phyloP scores from a whole-genome alignment of 2,329 filamentous ascomycete species.

The Cytospora leucostoma region DNA sequence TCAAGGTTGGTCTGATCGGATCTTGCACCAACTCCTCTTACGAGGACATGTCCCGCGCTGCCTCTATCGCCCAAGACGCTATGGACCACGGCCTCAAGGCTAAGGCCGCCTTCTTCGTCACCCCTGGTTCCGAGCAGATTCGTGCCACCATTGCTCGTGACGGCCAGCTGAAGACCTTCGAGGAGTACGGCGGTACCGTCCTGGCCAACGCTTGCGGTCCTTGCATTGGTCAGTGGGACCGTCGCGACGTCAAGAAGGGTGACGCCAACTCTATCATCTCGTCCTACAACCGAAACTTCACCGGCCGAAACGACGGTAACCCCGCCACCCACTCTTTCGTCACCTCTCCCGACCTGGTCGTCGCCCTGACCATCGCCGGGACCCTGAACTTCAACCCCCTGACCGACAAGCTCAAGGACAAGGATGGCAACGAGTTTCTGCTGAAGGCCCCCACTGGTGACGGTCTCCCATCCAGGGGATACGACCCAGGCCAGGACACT shows the following conservation, averaged over 20 bases:
- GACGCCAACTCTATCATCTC: conserved; percentile 95
- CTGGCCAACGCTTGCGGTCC: conserved; percentile 94
- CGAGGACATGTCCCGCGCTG: conserved; percentile 90
- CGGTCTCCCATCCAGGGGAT: conserved; percentile 78
- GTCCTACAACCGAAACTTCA: conserved; percentile 99
- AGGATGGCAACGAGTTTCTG: conserved; percentile 94
- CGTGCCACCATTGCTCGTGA: conserved; percentile 89
- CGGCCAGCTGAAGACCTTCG: conserved; percentile 89
- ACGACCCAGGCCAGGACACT: conserved; percentile 85
- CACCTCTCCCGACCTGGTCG: conserved; percentile 49
- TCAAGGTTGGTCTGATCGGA: conserved; percentile 96
- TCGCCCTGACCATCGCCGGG: conserved; percentile 44
- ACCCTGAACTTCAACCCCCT: conserved; percentile 84
- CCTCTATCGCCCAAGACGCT: conserved; percentile 88
- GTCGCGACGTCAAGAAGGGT: conserved; percentile 90
- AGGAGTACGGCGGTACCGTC: conserved; percentile 93
- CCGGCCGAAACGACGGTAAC: conserved; percentile 76
- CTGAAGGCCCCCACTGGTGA: conserved; percentile 78
- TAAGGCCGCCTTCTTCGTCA: conserved; percentile 91
- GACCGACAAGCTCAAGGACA: conserved; percentile 88
- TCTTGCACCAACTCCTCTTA: conserved; percentile 93
- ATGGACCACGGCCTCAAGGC: conserved; percentile 91
- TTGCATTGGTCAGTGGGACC: conserved; percentile 95
- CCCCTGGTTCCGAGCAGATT: conserved; percentile 95
- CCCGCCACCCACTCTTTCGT: conserved; percentile 51